phyloP scores from a whole-genome alignment of 2,329 filamentous ascomycete genomes.

The Calonectria honghensis region DNA sequence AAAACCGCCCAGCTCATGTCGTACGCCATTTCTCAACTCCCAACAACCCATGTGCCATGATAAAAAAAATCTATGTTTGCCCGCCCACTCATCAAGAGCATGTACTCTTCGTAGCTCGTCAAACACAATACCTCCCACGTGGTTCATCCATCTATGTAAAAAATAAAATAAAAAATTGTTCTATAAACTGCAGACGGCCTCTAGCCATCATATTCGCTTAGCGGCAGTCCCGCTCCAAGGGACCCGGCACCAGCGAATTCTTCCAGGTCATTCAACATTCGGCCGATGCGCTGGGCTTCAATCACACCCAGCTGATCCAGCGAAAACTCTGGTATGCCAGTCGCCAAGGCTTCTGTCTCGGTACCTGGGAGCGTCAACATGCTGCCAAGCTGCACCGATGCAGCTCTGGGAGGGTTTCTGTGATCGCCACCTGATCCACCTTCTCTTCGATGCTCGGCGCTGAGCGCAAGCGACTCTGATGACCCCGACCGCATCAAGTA shows the following conservation, averaged over 20 bases:
- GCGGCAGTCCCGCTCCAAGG: constrained; percentile 33
- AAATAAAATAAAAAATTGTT: not conserved
- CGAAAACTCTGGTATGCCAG: constrained; percentile 18
- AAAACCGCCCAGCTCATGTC: constrained; percentile 15
- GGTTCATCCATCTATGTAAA: not conserved
- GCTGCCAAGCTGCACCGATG: constrained; percentile 26
- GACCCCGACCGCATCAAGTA: constrained; percentile 30
- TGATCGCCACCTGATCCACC: constrained; percentile 25
- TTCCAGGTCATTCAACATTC: constrained; percentile 51
- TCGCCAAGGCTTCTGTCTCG: constrained; percentile 8
- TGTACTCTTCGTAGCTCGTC: constrained; percentile 28
- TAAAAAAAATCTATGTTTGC: not conserved
- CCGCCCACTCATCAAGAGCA: constrained; percentile 18
- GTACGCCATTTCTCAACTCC: constrained; percentile 28
- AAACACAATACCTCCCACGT: constrained; percentile 6
- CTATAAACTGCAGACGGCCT: constrained; percentile 16
- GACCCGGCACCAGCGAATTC: constrained; percentile 51
- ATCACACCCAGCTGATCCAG: constrained; percentile 34
- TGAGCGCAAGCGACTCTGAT: constrained; percentile 23
- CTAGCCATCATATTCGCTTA: constrained; percentile 19
- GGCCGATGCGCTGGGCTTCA: constrained; percentile 47
- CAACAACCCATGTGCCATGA: not conserved
- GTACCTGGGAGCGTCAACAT: constrained; percentile 43
- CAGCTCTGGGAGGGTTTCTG: constrained; percentile 3
- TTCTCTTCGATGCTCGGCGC: constrained; percentile 32